Conservation (phyloP, 129 eudicot genomes). For the Flaveria ramosissima region DNA sequence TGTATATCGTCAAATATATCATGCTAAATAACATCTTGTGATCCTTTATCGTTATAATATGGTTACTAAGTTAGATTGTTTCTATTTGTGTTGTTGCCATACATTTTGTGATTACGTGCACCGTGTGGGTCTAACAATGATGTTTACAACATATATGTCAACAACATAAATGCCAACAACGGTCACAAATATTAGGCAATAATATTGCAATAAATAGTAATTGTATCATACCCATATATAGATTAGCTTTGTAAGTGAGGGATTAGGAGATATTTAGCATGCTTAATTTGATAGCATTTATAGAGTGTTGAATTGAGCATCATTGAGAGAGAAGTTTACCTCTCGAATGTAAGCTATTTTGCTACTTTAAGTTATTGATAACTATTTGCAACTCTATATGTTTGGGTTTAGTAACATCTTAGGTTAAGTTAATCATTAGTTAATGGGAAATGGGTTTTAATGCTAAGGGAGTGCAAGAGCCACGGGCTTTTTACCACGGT, state of each 20-base stretch:
- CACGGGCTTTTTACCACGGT: not conserved
- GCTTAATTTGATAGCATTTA: not conserved
- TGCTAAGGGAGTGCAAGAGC: not conserved
- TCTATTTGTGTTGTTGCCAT: slow-evolving; percentile 4
- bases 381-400: slow-evolving; percentile 3
- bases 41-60: not conserved
- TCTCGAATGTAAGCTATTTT: not conserved
- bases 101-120: not conserved
- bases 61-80: not conserved
- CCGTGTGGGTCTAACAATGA: slow-evolving; percentile 7
- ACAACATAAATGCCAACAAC: not conserved
- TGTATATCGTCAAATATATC: not conserved
- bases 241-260: not conserved
- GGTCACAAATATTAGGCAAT: not conserved
- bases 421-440: slow-evolving; percentile 22
- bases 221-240: not conserved
- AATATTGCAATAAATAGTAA: not conserved
- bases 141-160: not conserved
- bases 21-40: slow-evolving; percentile 5
- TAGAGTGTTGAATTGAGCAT: not conserved
- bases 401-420: not conserved
- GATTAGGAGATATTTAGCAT: not conserved
- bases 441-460: not conserved
- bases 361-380: not conserved
- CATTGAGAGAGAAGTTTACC: too few species aligned